phyloP scores from a whole-genome alignment of 2,329 filamentous ascomycete genomes.

The Emericellopsis cladophorae region DNA sequence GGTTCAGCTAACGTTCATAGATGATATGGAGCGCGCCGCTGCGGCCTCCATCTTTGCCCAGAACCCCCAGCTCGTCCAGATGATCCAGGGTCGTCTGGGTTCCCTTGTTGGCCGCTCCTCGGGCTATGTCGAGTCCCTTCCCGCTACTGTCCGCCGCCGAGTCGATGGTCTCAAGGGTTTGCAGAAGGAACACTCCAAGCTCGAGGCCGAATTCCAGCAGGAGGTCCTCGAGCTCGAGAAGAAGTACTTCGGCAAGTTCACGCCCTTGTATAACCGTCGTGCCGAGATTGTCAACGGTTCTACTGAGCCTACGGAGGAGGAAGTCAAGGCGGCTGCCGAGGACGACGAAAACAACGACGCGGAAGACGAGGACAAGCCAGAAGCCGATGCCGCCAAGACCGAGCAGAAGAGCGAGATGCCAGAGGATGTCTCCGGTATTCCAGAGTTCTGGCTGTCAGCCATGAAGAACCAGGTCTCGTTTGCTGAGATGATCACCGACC shows the following conservation, averaged over 20 bases:
- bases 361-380: constrained; percentile 44
- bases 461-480: constrained; percentile 99
- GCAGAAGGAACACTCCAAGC: constrained; percentile 96
- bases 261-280: constrained; percentile 91
- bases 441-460: constrained; percentile 97
- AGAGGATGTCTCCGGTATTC: constrained; percentile 62
- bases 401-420: constrained; percentile 42
- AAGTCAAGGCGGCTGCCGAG: constrained; percentile 77
- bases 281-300: constrained; percentile 82
- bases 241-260: constrained; percentile 99
- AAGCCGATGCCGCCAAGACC: constrained; percentile 39
- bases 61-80: constrained; percentile 86
- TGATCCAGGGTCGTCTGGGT: constrained; percentile 96
- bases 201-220: constrained; percentile 97
- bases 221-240: constrained; percentile 97
- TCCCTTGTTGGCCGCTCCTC: constrained; percentile 89
- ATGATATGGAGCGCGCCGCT: constrained; percentile 77
- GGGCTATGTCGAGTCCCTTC: constrained; percentile 94
- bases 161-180: constrained; percentile 94
- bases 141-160: constrained; percentile 76
- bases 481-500: constrained; percentile 96
- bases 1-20: constrained; percentile 29
- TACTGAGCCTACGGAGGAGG: constrained; percentile 73
- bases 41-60: constrained; percentile 90
- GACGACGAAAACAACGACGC: constrained; percentile 59